Evolutionary conservation across 768 basidiomycete genomes (phyloP).

Genomic region (Trametes cingulata): DNA sequence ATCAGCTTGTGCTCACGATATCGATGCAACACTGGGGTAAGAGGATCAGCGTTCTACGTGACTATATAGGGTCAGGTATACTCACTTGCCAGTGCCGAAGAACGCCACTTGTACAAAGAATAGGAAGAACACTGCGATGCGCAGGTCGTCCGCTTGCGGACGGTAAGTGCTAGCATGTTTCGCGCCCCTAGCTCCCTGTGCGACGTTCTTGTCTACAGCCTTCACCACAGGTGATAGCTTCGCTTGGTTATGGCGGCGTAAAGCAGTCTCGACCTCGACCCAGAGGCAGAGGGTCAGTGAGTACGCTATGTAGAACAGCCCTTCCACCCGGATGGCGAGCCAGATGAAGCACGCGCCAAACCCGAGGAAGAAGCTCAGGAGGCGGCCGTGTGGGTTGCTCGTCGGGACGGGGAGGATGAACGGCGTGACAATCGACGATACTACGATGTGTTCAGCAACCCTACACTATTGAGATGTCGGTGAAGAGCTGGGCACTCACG

Average conservation of each 20-base stretch:
- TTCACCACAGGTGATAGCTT: not conserved
- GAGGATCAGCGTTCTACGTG: not conserved
- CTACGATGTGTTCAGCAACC: not conserved
- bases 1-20: slow-evolving; percentile 54
- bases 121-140: slow-evolving; percentile 79
- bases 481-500: slow-evolving; percentile 41
- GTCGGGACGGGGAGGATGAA: slow-evolving; percentile 37
- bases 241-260: slow-evolving; percentile 20
- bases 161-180: slow-evolving; percentile 21
- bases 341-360: slow-evolving; percentile 77
- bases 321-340: slow-evolving; percentile 81
- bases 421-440: slow-evolving; percentile 46
- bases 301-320: slow-evolving; percentile 76
- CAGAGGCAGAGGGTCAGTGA: slow-evolving; percentile 62
- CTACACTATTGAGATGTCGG: not conserved
- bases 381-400: slow-evolving; percentile 47
- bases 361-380: slow-evolving; percentile 65
- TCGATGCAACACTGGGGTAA: slow-evolving; percentile 67
- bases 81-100: slow-evolving; percentile 71
- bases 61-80: not conserved
- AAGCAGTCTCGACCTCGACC: slow-evolving; percentile 59
- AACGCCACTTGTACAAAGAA: slow-evolving; percentile 88
- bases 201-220: not conserved
- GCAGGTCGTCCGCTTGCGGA: slow-evolving; percentile 52
- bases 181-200: not conserved